Conservation (phyloP, 176 grass and related monocot species). For the Thinopyrum elongatum region DNA sequence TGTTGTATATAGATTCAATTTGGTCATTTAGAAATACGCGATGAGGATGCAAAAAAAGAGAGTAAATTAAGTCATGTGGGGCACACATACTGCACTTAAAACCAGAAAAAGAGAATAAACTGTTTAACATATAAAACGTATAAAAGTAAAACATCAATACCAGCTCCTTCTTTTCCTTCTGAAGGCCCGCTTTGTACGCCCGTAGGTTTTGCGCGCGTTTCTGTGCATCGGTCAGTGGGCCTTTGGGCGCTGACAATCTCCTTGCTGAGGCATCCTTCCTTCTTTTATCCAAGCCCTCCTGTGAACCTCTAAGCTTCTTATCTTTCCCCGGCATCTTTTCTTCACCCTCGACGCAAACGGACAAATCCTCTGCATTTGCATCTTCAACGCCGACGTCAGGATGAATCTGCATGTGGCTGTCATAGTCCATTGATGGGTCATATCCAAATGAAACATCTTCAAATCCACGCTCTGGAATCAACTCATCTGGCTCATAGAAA, state of each 20-base stretch:
- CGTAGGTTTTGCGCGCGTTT: conserved; percentile 90
- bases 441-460: conserved; percentile 68
- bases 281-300: conserved; percentile 71
- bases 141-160: conserved; percentile 32
- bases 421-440: conserved; percentile 85
- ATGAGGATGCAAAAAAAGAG: background rate
- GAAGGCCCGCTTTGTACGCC: conserved; percentile 81
- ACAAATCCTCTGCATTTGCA: conserved; percentile 42
- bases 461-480: conserved; percentile 69
- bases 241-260: conserved; percentile 57
- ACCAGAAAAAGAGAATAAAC: background rate
- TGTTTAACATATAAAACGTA: background rate
- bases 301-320: conserved; percentile 54
- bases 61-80: background rate
- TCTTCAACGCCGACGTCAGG: conserved; percentile 45
- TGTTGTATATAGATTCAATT: background rate
- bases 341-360: conserved; percentile 37
- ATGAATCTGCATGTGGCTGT: conserved; percentile 50
- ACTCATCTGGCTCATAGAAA: conserved; percentile 82
- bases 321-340: conserved; percentile 56
- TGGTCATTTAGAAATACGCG: background rate
- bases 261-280: conserved; percentile 65
- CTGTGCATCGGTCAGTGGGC: conserved; percentile 69
- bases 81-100: conserved; percentile 2
- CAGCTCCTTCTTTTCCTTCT: conserved; percentile 92